Percentiles rank a stretch among this genome's conserved stretches.
Conservation (phyloP, 257 asterid species). For the Asclepias syriaca region DNA sequence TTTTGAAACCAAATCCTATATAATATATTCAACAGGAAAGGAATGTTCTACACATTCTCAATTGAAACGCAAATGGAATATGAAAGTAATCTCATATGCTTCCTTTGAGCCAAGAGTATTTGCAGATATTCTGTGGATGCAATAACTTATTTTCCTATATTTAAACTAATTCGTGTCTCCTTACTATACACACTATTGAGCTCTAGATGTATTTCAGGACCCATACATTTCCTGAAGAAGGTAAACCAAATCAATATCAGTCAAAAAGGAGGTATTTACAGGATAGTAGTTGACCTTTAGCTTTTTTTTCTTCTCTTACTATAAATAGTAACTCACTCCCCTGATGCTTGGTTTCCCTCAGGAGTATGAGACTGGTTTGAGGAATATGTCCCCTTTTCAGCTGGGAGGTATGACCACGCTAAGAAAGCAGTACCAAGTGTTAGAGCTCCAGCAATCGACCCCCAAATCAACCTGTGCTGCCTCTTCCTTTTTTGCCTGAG, state of each 20-base stretch:
- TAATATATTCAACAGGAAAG: neutral
- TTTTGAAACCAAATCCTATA: neutral
- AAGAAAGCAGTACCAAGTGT: conserved; percentile 60
- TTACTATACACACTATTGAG: conserved; percentile 20
- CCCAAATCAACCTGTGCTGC: conserved; percentile 62
- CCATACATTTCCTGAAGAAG: conserved; percentile 29
- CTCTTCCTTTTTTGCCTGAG: conserved; percentile 66
- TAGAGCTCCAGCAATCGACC: conserved; percentile 61
- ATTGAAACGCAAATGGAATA: neutral
- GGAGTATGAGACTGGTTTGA: conserved; percentile 24
- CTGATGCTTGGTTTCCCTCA: conserved; percentile 26
- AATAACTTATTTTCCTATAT: neutral
- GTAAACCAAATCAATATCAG: conserved; percentile 20
- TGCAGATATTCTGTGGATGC: neutral
- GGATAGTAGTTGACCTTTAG: conserved; percentile 31
- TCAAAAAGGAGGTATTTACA: conserved; percentile 35
- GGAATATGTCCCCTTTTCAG: conserved; percentile 51
- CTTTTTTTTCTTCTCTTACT: conserved; percentile 24
- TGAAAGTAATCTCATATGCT: neutral
- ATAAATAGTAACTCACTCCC: conserved; percentile 23
- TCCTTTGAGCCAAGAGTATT: neutral
- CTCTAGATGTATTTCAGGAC: conserved; percentile 15
- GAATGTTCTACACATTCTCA: neutral
- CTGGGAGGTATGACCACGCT: conserved; percentile 55
- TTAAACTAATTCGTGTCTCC: conserved; percentile 18